Evolutionary conservation across 257 asterid species (phyloP), one percentile per base, ranked within the genome.

Genomic region (Rauvolfia tetraphylla): DNA sequence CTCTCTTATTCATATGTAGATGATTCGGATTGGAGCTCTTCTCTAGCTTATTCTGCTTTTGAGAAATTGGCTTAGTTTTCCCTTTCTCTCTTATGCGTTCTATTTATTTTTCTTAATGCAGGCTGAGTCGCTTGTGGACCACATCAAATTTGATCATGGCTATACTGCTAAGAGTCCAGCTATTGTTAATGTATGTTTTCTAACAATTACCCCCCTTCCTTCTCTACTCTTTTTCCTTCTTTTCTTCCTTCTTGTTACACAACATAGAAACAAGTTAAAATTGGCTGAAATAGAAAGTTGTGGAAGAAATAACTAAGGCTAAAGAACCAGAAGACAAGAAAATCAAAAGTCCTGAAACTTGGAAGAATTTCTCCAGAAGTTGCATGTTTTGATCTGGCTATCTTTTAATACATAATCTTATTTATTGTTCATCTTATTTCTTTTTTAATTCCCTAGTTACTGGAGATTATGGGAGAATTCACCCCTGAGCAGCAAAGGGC

Each of bases 121-220:
- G 99, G 95, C 97, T 3, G 97, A 93, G 31, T 84, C 96, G 1
- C 91, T 96, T 42, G 97, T 82, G 34, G 97, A 93, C 83, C 96
- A 96, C 88, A 93, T 96, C 81, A 96, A 91, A 81, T 96, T 96
- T 66, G 99, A 96, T 87, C 99, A 96, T 84, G 99, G 99, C 77
- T 96, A 93, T 80, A 96, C 96, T 67, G 92, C 97, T 51, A 96
- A 90, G 88, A 96, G 99, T 84, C 98, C 97, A 62, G 95, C 95
- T 39, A 87, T 96, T 36, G 68, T 90, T 71, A 66, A 87, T 84
- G 98, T 93, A 90, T 25, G 93, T 81, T 42, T 5, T 20, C 25
- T 0, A 12, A 25, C 36, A 7, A 11, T 5, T 42, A 4, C 5
- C 0, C 10, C 48, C 27, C 27, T 17, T 7, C 4, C 17, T n/a